A percentile compares a stretch with the other conserved stretches of the same genome.
These are phyloP conservation scores for Fusarium sarcochroum DNA, from an alignment of 2,329 filamentous ascomycete genomes.

Conservation along the genomic window DNA sequence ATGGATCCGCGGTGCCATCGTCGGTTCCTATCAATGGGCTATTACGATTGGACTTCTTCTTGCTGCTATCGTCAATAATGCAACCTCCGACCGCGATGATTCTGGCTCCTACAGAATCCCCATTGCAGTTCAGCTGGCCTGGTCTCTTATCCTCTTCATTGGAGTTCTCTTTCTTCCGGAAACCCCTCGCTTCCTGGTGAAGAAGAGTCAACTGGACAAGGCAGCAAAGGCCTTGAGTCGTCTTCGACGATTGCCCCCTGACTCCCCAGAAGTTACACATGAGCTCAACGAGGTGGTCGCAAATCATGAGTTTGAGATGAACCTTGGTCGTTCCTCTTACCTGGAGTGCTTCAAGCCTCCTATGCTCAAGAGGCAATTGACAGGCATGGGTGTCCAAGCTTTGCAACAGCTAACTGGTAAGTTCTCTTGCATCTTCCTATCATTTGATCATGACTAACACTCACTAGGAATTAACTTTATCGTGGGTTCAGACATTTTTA, in stretches of 20 bases:
- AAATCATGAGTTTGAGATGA: slow-evolving; percentile 75
- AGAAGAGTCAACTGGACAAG: slow-evolving; percentile 58
- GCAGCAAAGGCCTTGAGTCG: background rate
- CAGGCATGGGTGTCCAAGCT: slow-evolving; percentile 76
- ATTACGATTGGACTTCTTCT: slow-evolving; percentile 79
- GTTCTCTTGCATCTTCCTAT: too few relatives aligned
- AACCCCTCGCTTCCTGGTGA: slow-evolving; percentile 79
- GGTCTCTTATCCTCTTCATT: slow-evolving; percentile 74
- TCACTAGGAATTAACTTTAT: slow-evolving; percentile 7
- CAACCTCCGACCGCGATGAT: slow-evolving; percentile 67
- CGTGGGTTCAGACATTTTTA: slow-evolving; percentile 1
- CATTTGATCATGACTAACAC: too few relatives aligned
- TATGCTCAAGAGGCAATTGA: slow-evolving; percentile 72
- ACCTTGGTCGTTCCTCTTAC: slow-evolving; percentile 63
- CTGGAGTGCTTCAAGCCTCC: slow-evolving; percentile 67
- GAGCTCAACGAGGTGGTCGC: slow-evolving; percentile 74
- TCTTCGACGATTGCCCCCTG: background rate
- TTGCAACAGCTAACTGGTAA: slow-evolving; percentile 54
- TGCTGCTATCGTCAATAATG: slow-evolving; percentile 75
- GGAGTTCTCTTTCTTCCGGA: slow-evolving; percentile 80
- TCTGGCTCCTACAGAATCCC: slow-evolving; percentile 74
- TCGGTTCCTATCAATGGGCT: slow-evolving; percentile 77
- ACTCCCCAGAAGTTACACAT: background rate
- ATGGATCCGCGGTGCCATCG: slow-evolving; percentile 80
- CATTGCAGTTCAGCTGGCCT: slow-evolving; percentile 75